Conservation (phyloP, 768 basidiomycete species). For the Termitomyces sp. region DNA sequence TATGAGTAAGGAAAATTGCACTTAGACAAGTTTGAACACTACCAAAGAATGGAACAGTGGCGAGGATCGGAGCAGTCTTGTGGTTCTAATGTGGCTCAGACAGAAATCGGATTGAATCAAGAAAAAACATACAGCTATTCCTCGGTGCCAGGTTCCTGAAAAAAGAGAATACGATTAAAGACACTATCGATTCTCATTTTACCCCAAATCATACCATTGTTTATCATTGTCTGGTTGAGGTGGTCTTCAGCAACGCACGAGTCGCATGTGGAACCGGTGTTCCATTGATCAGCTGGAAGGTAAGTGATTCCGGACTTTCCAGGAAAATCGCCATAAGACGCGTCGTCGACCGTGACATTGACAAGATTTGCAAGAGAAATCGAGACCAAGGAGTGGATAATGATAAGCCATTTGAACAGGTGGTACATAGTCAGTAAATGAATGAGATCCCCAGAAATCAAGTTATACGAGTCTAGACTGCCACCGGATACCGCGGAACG, state of each 20-base stretch:
- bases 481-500: background rate
- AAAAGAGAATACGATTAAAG: background rate
- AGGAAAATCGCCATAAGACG: slow-evolving; percentile 25
- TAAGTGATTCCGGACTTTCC: slow-evolving; percentile 29
- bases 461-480: background rate
- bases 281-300: slow-evolving; percentile 30
- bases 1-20: slow-evolving; percentile 1
- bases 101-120: slow-evolving; percentile 2
- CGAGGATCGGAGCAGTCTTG: slow-evolving; percentile 16
- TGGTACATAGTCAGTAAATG: slow-evolving; percentile 15
- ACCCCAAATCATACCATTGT: slow-evolving; percentile 11
- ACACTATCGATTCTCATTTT: background rate
- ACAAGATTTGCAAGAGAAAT: slow-evolving; percentile 11
- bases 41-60: slow-evolving; percentile 34
- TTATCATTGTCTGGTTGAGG: slow-evolving; percentile 15
- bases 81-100: slow-evolving; percentile 14
- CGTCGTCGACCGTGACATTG: slow-evolving; percentile 43
- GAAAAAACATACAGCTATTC: slow-evolving; percentile 15
- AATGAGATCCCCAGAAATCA: slow-evolving; percentile 4
- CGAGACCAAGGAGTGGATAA: slow-evolving; percentile 8
- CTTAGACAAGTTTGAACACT: background rate
- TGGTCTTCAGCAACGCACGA: slow-evolving; percentile 19
- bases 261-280: slow-evolving; percentile 20
- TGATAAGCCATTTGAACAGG: slow-evolving; percentile 4
- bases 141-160: slow-evolving; percentile 33